Base-by-base conservation (phyloP, 805 yeast species). In the Kazachstania africana region DNA sequence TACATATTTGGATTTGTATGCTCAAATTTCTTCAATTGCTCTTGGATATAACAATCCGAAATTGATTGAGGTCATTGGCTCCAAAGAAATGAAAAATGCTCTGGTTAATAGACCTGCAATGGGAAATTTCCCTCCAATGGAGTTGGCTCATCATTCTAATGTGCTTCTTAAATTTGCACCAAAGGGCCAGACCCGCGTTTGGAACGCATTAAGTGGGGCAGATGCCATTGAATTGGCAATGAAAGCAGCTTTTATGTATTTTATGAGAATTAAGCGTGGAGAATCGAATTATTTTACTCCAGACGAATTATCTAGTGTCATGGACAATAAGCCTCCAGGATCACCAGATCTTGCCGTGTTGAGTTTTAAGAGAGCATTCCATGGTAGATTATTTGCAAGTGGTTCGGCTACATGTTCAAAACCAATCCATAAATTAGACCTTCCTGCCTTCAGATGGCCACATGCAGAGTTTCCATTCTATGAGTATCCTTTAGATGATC, bases 391-490 rank as follows among this genome's bases (percentile, higher is more conserved):
- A 41, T 84, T 87, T 62, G 97, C 95, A 16, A 72, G 94, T 34
- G 85, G 82, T 27, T 80, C 95, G 5, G 74, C 83, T 43, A 87
- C 97, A 24, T 75, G 94, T 57, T 84, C 95, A 35, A 88, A 84
- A 66, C 95, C 96, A 43, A 72, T 88, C 47, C 97, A 87, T 68
- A 87, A 88, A 65, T 65, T 87, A 53, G 87, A 78, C 59, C 66
- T 88, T 62, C 97, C 97, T 38, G 75, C 94, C 5, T 87, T 87
- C 66, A 73, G 82, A 52, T 87, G 96, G 96, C 97, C 97, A 53
- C 85, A 81, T 57, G 95, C 95, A 35, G 84, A 83, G 40, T 87
- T 77, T 66, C 97, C 97, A 42, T 47, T 69, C 31, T 76, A 83
- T 60, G 64, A 76, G 58, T 87, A 84, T 59, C 97, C 97, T 36